phyloP scores from a whole-genome alignment of 148 eudicot genomes.

The Vaccinium myrtillus region DNA sequence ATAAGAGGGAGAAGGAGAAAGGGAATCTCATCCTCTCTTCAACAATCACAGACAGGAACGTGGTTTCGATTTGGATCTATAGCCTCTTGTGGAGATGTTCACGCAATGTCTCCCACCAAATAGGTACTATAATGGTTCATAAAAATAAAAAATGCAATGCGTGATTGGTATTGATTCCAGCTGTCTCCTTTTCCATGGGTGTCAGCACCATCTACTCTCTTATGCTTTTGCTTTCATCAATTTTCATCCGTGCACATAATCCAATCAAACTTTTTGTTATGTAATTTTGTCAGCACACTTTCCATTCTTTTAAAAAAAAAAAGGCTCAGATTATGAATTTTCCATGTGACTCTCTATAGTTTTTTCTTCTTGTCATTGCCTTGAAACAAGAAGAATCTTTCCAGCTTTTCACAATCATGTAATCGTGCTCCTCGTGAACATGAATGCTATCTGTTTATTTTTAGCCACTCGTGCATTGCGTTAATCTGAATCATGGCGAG shows the following conservation, averaged over 20 bases:
- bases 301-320: too few relatives aligned
- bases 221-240: neutral
- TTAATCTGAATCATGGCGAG: too few relatives aligned
- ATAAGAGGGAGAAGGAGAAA: constrained; percentile 4
- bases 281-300: too few relatives aligned
- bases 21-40: constrained; percentile 4
- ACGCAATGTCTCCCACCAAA: neutral
- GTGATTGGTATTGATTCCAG: neutral
- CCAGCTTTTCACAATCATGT: too few relatives aligned
- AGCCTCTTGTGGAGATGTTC: neutral
- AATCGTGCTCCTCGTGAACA: too few relatives aligned
- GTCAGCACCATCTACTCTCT: neutral
- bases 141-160: neutral
- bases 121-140: neutral
- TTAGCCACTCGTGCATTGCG: too few relatives aligned
- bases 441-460: too few relatives aligned
- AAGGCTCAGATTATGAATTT: too few relatives aligned
- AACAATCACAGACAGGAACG: neutral
- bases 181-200: neutral
- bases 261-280: neutral
- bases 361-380: too few relatives aligned
- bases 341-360: too few relatives aligned
- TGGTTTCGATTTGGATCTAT: neutral
- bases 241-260: neutral
- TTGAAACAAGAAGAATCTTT: too few relatives aligned